Base-by-base conservation (phyloP, 192 early-diverging fungal species). In the Coemansia sp. region DNA sequence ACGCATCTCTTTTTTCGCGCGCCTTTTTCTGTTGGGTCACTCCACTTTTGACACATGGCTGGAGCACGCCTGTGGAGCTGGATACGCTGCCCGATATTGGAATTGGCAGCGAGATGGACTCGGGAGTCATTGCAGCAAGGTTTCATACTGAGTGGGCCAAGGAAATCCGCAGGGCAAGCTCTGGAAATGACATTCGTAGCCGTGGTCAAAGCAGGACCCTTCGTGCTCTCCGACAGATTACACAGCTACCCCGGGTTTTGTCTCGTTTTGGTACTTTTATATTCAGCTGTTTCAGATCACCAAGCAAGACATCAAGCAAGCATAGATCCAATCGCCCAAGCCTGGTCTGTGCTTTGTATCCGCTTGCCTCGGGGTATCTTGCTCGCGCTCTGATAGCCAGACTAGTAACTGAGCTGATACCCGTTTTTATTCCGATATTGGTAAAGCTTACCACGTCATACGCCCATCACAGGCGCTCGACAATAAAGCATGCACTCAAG, bases 11-110 rank as follows among this genome's bases (percentile, higher is more conserved):
- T 48, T 12, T 80, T 4, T 75, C 77, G n/a, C 72, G 77, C 16
- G 11, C 65, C 25, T 71, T 80, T 25, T 80, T 80, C 28, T 66
- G 68, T 48, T 80, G 77, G 77, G 60, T 80, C 14, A 80, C 77
- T 7, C 77, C 77, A 0, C 60, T 80, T 6, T 61, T 80, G 33
- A 32, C n/a, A 14, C 60, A 75, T 48, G 77, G 77, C n/a, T 75
- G 72, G 69, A 59, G 11, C 14, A 63, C 62, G 17, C 69, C 69
- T n/a, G 64, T 72, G 1, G 64, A 80, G 55, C 51, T 62, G 16
- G 73, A 67, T 12, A 49, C 48, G 7, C 49, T 80, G 40, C 77
- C 77, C 20, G 63, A 54, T 29, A 80, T 80, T 52, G 77, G 77
- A 7, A 64, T 73, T 38, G 68, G 72, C 20, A 63, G 57, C 33